Base-by-base conservation (phyloP, 192 early-diverging fungal genomes). In the Umbelopsis vinacea region DNA sequence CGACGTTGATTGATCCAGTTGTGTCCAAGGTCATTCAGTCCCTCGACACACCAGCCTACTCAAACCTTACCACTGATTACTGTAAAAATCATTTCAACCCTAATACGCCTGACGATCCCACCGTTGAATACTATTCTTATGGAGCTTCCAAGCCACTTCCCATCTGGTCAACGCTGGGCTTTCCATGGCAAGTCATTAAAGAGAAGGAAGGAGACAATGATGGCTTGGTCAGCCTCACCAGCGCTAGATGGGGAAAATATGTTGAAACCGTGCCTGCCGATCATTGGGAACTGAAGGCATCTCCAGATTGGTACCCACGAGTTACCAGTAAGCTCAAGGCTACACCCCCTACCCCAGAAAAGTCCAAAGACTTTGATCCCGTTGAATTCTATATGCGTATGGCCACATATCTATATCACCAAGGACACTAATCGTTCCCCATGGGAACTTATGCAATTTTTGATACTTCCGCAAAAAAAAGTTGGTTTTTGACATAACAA, bases 181-280 rank as follows among this genome's bases (percentile, higher is more conserved):
- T 95, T 26, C 90, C 95, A 8, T 89, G 93, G 74, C 86, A 92
- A 52, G 86, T 97, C 40, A 89, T 98, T 52, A 80, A 85, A 40
- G 79, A 81, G 17, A 85, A 86, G 12, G 97, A 97, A 74, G 97
- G 95, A 3, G 86, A 88, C 0, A 98, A 98, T 77, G 97, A 98
- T 80, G 97, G 97, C 9, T 81, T 98, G 68, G 97, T 98, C 15
- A 91, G 89, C 38, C 70, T 94, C 4, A 75, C 87, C 12, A 92
- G 90, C 74, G 95, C 97, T 5, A 84, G 85, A 74, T 98, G 95
- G 97, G 97, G 97, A 12, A 77, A 89, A 48, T 96, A 96, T 71
- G 76, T 94, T 47, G 90, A 91, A 52, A 92, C 92, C 15, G 86
- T 96, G 10, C 79, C 89, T 47, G 90, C 91, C 22, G 92, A 96